These are phyloP conservation scores for Albatrellus ellisii DNA, from an alignment of 768 basidiomycete genomes.

Conservation along the genomic window DNA sequence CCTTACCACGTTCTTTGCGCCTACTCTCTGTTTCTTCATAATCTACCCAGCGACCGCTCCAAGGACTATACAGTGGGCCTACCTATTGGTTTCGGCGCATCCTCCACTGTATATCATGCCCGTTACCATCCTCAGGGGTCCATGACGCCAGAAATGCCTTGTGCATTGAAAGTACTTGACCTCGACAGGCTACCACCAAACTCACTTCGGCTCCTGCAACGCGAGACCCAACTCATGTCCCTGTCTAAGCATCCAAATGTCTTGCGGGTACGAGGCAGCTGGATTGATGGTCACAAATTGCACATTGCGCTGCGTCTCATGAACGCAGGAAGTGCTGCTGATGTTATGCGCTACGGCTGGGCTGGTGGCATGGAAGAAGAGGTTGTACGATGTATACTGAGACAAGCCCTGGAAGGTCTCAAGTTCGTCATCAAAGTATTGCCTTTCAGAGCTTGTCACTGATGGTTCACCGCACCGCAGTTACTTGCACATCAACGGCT, in stretches of 20 bases:
- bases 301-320: constrained; percentile 82
- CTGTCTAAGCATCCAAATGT: constrained; percentile 91
- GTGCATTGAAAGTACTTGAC: constrained; percentile 84
- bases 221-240: constrained; percentile 88
- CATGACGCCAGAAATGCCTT: constrained; percentile 31
- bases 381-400: constrained; percentile 72
- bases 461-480: constrained; percentile 24
- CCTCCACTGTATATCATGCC: constrained; percentile 82
- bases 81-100: constrained; percentile 84
- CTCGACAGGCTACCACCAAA: constrained; percentile 64
- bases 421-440: constrained; percentile 48
- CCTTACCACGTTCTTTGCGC: neutral
- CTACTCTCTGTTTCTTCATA: neutral
- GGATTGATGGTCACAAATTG: constrained; percentile 75
- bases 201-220: constrained; percentile 59
- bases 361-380: constrained; percentile 88
- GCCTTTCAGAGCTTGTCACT: constrained; percentile 9
- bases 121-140: constrained; percentile 34
- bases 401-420: constrained; percentile 79
- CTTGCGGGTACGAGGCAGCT: constrained; percentile 79
- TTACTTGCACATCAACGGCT: constrained; percentile 80
- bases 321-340: constrained; percentile 78
- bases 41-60: constrained; percentile 56
- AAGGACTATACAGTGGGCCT: constrained; percentile 64
- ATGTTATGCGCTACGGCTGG: constrained; percentile 77